These are phyloP conservation scores for Oryza coarctata DNA, from an alignment of 176 grass and related monocot genomes.

Conservation along the genomic window DNA sequence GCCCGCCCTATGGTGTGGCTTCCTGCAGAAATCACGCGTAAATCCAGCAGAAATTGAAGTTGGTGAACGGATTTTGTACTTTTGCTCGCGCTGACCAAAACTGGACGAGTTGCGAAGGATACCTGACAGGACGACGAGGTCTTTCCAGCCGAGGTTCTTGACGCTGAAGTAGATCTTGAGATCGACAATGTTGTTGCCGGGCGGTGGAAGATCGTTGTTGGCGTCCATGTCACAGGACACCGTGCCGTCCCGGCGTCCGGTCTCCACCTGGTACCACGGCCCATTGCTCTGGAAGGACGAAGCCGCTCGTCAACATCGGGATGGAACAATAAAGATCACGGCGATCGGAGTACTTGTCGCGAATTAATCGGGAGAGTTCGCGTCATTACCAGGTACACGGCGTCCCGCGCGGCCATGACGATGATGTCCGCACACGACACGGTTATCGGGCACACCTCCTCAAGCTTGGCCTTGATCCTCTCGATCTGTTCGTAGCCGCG, in stretches of 20 bases:
- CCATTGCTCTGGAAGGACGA: constrained; percentile 46
- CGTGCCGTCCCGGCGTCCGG: constrained; percentile 54
- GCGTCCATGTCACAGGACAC: not conserved
- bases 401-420: constrained; percentile 58
- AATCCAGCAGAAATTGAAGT: not conserved
- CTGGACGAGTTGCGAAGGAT: too few species aligned
- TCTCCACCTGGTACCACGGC: constrained; percentile 45
- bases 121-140: constrained; percentile 53
- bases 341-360: not conserved
- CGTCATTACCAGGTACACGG: constrained; percentile 44
- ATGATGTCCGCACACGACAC: constrained; percentile 71
- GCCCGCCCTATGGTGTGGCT: constrained; percentile 54
- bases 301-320: not conserved
- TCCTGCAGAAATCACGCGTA: not conserved
- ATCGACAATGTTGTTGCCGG: constrained; percentile 41
- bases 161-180: constrained; percentile 62
- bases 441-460: constrained; percentile 49
- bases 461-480: constrained; percentile 57
- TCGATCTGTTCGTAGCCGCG: constrained; percentile 52
- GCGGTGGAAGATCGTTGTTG: constrained; percentile 38
- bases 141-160: constrained; percentile 47
- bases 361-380: not conserved
- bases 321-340: not conserved
- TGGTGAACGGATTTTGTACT: not conserved
- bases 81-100: not conserved